Evolutionary conservation across 2,329 filamentous ascomycete species (phyloP).

Genomic region (Aspergillus piperis): DNA sequence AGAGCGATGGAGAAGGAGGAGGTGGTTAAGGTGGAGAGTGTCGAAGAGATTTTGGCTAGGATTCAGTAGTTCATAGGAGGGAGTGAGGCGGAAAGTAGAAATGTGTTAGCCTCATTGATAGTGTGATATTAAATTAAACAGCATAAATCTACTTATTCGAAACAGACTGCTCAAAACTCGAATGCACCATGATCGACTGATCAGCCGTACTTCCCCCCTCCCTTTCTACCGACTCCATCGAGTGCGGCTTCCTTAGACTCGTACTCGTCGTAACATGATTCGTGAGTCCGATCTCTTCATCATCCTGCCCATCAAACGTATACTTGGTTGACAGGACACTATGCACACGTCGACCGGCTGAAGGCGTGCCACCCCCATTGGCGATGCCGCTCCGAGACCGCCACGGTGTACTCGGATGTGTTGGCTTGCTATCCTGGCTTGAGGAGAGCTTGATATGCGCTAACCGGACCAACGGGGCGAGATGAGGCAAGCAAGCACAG

Average conservation of each 20-base stretch:
- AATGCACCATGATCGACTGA: neutral
- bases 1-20: neutral
- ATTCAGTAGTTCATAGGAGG: neutral
- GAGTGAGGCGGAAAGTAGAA: neutral
- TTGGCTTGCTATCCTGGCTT: neutral
- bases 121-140: no score
- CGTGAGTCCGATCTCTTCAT: slow-evolving; percentile 9
- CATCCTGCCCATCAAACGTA: neutral
- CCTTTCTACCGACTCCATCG: neutral
- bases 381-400: neutral
- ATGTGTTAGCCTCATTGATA: neutral
- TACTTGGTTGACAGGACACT: neutral
- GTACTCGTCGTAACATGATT: neutral
- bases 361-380: no score
- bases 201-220: neutral
- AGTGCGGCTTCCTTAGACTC: neutral
- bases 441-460: neutral
- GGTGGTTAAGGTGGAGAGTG: neutral
- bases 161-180: neutral
- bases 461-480: slow-evolving; percentile 17
- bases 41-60: neutral
- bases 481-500: slow-evolving; percentile 17
- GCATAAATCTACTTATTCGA: neutral
- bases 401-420: neutral
- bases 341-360: no score